These are phyloP conservation scores for Chimonanthus praecox DNA, from an alignment of 164 flowering plant genomes.

Conservation along the genomic window DNA sequence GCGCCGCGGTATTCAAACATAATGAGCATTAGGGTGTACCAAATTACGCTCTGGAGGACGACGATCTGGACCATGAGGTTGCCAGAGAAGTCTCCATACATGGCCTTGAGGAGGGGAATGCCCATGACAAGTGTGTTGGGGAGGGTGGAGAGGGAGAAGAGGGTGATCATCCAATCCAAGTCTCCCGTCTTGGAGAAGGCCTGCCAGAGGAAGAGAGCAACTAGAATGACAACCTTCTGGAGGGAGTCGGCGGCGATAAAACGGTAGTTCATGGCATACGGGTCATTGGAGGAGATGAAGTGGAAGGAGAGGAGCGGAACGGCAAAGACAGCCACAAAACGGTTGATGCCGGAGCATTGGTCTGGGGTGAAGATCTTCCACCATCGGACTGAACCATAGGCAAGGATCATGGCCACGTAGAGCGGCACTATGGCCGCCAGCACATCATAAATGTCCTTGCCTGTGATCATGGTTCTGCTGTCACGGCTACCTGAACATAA, in stretches of 20 bases:
- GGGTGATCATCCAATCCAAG: slow-evolving; percentile 20
- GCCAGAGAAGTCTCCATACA: slow-evolving; percentile 16
- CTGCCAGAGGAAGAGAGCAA: slow-evolving; percentile 12
- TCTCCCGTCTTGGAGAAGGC: neutral
- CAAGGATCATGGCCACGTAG: slow-evolving; percentile 2
- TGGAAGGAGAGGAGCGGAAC: slow-evolving; percentile 21
- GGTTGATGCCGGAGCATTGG: slow-evolving; percentile 14
- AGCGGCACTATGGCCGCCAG: slow-evolving; percentile 19
- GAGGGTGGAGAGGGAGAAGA: slow-evolving; percentile 24
- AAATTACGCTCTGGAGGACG: slow-evolving; percentile 17
- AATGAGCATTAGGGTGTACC: slow-evolving; percentile 18
- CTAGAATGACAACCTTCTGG: slow-evolving; percentile 20
- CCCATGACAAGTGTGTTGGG: slow-evolving; percentile 27
- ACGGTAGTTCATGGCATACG: slow-evolving; percentile 19
- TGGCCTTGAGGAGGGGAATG: slow-evolving; percentile 20
- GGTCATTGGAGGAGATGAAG: slow-evolving; percentile 21
- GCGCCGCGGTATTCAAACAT: slow-evolving; percentile 89
- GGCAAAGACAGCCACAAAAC: neutral
- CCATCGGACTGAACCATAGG: slow-evolving; percentile 23
- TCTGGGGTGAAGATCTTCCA: slow-evolving; percentile 14
- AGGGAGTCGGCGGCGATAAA: slow-evolving; percentile 27
- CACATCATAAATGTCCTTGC: slow-evolving; percentile 19
- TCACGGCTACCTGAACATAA: too few relatives aligned
- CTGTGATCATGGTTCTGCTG: slow-evolving; percentile 40
- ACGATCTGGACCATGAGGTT: slow-evolving; percentile 20